Percentiles rank a stretch among this genome's conserved stretches.
Conservation (phyloP, 23 red algal species). For the Pyropia haitanensis region DNA sequence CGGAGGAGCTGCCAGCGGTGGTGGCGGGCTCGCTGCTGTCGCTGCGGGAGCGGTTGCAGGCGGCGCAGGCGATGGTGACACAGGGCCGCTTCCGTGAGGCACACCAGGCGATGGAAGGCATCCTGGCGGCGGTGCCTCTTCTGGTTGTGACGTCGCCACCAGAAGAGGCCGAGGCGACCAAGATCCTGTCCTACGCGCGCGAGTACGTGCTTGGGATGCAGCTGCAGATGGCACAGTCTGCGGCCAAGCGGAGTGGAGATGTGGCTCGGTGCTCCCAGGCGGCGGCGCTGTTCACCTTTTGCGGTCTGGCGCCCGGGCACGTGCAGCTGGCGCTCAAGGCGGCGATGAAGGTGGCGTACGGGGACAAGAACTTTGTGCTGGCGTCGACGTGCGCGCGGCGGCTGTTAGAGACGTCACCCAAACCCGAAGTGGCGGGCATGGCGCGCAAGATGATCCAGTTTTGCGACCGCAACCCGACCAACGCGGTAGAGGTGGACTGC, state of each 20-base stretch:
- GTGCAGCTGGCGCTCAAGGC: constrained; percentile 81
- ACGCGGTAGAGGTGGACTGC: constrained; percentile 51
- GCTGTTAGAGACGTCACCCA: constrained; percentile 67
- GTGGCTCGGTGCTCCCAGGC: constrained; percentile 53
- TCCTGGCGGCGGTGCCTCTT: constrained; percentile 67
- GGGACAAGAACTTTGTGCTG: constrained; percentile 58
- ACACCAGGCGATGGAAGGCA: constrained; percentile 18
- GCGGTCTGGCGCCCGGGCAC: constrained; percentile 74
- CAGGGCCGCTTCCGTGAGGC: constrained; percentile 77
- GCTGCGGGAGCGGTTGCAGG: constrained; percentile 39
- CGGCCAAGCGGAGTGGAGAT: constrained; percentile 55
- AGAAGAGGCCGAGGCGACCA: constrained; percentile 59
- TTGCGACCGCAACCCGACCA: constrained; percentile 74
- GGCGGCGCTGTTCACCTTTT: constrained; percentile 86
- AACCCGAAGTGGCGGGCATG: constrained; percentile 29
- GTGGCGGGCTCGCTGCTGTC: constrained; percentile 27
- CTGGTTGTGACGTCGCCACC: constrained; percentile 34
- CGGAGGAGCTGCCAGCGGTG: constrained; percentile 8
- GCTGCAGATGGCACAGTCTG: constrained; percentile 48
- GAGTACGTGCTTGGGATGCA: constrained; percentile 89
- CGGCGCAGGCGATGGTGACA: constrained; percentile 44
- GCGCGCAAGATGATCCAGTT: constrained; percentile 82
- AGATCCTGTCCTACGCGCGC: constrained; percentile 49
- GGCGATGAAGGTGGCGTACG: constrained; percentile 94
- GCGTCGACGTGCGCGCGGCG: constrained; percentile 69